Conservation (phyloP, 805 yeast species). For the Myxozyma neotropica region DNA sequence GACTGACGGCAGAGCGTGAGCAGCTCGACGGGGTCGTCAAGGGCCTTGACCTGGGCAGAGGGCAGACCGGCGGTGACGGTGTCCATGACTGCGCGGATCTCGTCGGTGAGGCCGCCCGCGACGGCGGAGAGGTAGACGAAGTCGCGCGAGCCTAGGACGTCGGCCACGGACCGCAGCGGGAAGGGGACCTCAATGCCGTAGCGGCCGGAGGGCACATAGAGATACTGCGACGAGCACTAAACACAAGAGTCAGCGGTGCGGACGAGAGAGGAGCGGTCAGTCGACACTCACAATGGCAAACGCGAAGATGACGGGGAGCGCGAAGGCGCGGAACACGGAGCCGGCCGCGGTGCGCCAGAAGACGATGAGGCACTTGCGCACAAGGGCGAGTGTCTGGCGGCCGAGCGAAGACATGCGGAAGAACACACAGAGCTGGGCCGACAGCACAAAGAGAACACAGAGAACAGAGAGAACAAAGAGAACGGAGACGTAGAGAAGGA, state of each 20-base stretch:
- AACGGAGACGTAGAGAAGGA: not conserved
- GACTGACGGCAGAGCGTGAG: conserved; percentile 39
- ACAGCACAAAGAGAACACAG: not conserved
- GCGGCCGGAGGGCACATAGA: conserved; percentile 32
- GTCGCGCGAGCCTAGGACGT: conserved; percentile 35
- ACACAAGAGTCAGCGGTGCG: not conserved
- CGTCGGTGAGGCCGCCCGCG: conserved; percentile 31
- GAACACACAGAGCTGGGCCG: not conserved
- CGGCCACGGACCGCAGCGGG: conserved; percentile 33
- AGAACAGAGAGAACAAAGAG: not conserved
- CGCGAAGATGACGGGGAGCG: conserved; percentile 40
- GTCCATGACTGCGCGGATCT: conserved; percentile 38
- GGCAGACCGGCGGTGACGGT: conserved; percentile 41
- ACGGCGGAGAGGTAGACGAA: conserved; percentile 37
- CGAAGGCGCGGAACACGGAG: conserved; percentile 39
- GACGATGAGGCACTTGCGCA: conserved; percentile 19
- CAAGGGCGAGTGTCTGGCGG: conserved; percentile 29
- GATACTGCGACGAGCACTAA: conserved; percentile 22
- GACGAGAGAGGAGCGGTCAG: not conserved
- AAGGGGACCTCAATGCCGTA: conserved; percentile 41
- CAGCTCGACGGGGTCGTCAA: conserved; percentile 37
- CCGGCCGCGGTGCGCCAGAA: conserved; percentile 37
- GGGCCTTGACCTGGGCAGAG: conserved; percentile 32
- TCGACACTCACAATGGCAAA: conserved; percentile 16
- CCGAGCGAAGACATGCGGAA: not conserved